Evolutionary conservation across 2,329 filamentous ascomycete genomes (phyloP).

Genomic region (Hypoxylon sp.): DNA sequence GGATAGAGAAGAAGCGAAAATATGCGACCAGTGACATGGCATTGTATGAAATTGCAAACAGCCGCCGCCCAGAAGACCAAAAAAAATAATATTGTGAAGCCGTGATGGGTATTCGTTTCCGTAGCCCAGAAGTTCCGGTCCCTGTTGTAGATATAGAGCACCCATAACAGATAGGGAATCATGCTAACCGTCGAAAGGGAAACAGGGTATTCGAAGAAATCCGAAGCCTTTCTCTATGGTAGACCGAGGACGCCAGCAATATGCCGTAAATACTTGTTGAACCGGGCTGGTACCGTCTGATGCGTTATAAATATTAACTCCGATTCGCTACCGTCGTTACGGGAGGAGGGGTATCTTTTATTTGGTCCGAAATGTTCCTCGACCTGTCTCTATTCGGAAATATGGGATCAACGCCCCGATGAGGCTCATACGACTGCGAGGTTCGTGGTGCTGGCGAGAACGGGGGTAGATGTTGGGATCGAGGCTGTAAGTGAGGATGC

Average conservation of each 20-base stretch:
- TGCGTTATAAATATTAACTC: slow-evolving; percentile 32
- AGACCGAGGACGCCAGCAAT: slow-evolving; percentile 16
- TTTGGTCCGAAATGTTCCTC: slow-evolving; percentile 42
- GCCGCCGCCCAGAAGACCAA: slow-evolving; percentile 32
- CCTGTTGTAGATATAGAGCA: slow-evolving; percentile 25
- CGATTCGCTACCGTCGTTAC: slow-evolving; percentile 40
- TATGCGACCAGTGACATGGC: slow-evolving; percentile 5
- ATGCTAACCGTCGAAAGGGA: neutral
- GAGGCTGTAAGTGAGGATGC: slow-evolving; percentile 39
- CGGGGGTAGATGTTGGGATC: slow-evolving; percentile 38
- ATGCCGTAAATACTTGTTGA: slow-evolving; percentile 17
- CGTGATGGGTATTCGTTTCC: slow-evolving; percentile 37
- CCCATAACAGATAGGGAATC: slow-evolving; percentile 8
- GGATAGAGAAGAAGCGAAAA: neutral
- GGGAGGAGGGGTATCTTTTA: slow-evolving; percentile 41
- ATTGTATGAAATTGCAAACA: slow-evolving; percentile 20
- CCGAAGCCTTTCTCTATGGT: slow-evolving; percentile 27
- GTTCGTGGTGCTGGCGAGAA: slow-evolving; percentile 39
- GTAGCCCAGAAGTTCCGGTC: slow-evolving; percentile 25
- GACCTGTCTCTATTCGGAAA: slow-evolving; percentile 46
- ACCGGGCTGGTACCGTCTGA: slow-evolving; percentile 20
- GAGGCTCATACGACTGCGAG: slow-evolving; percentile 38
- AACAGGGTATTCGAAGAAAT: slow-evolving; percentile 14
- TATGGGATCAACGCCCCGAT: slow-evolving; percentile 44
- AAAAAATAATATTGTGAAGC: slow-evolving; percentile 16